A percentile compares a stretch with the other conserved stretches of the same genome.
These are phyloP conservation scores for Skeletonema potamos DNA, from an alignment of 108 stramenopile genomes.

Conservation along the genomic window DNA sequence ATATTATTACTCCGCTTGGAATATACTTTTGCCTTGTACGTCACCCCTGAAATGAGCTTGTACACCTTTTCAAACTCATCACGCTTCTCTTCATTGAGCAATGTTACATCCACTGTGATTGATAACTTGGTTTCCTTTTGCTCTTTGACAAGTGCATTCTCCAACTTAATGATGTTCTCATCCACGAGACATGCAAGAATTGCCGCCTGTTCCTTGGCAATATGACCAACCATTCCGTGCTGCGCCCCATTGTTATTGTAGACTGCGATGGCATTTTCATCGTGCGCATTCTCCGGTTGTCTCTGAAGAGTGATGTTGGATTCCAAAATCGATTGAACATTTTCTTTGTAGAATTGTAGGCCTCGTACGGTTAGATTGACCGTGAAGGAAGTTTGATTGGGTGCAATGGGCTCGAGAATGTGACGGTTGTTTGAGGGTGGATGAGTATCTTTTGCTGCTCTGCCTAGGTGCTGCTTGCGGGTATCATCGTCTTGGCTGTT, in stretches of 20 bases:
- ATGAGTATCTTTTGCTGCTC: background rate
- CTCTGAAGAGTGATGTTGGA: slow-evolving; percentile 5
- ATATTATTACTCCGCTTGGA: background rate
- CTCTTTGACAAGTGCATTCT: slow-evolving; percentile 9
- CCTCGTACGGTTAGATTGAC: slow-evolving; percentile 6
- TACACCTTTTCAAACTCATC: slow-evolving; percentile 3
- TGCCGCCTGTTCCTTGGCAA: slow-evolving; percentile 25
- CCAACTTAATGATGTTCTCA: slow-evolving; percentile 8
- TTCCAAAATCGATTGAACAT: background rate
- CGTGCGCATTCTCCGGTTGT: slow-evolving; percentile 3
- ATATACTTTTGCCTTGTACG: background rate
- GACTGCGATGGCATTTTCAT: slow-evolving; percentile 15
- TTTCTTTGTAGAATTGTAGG: slow-evolving; percentile 10
- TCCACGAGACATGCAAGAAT: slow-evolving; percentile 8
- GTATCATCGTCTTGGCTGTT: background rate
- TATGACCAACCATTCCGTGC: background rate
- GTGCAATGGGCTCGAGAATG: background rate
- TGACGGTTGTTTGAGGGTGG: background rate
- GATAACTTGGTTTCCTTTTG: background rate
- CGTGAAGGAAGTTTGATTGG: background rate
- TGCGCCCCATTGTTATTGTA: slow-evolving; percentile 5
- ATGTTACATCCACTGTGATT: background rate
- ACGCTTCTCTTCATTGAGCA: slow-evolving; percentile 2
- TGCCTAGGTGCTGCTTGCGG: background rate
- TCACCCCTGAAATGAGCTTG: background rate